These are phyloP conservation scores for Penicillium soppii DNA, from an alignment of 495 filamentous ascomycete species.

Conservation along the genomic window DNA sequence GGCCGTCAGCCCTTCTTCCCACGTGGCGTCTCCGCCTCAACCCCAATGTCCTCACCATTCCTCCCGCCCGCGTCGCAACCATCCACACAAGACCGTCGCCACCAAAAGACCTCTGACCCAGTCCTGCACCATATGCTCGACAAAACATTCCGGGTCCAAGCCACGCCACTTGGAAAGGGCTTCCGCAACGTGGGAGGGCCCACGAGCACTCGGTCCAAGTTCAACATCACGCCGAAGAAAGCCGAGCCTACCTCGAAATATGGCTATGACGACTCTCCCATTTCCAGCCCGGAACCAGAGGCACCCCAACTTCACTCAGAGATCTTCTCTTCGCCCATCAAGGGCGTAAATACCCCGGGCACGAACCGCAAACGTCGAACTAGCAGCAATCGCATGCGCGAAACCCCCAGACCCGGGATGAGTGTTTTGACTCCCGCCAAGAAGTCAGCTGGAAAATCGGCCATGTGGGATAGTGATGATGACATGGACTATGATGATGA, in stretches of 20 bases:
- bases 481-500: conserved; percentile 60
- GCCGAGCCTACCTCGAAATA: conserved; percentile 26
- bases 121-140: conserved; percentile 86
- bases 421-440: conserved; percentile 72
- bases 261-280: conserved; percentile 54
- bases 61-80: conserved; percentile 45
- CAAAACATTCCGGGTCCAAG: conserved; percentile 90
- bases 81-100: conserved; percentile 29
- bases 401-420: conserved; percentile 65
- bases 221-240: conserved; percentile 36
- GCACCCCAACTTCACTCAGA: conserved; percentile 80
- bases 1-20: conserved; percentile 31
- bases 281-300: conserved; percentile 75
- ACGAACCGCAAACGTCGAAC: conserved; percentile 37
- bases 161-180: conserved; percentile 71
- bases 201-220: conserved; percentile 33
- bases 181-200: conserved; percentile 21
- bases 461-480: conserved; percentile 65
- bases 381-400: conserved; percentile 31
- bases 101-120: conserved; percentile 56
- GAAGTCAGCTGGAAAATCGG: conserved; percentile 22
- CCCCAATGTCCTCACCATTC: conserved; percentile 49
- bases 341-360: conserved; percentile 33
- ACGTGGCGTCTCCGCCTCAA: conserved; percentile 28
- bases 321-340: conserved; percentile 75